Conservation (phyloP, 371 early-diverging fungal species). For the Fennellomyces sp. region DNA sequence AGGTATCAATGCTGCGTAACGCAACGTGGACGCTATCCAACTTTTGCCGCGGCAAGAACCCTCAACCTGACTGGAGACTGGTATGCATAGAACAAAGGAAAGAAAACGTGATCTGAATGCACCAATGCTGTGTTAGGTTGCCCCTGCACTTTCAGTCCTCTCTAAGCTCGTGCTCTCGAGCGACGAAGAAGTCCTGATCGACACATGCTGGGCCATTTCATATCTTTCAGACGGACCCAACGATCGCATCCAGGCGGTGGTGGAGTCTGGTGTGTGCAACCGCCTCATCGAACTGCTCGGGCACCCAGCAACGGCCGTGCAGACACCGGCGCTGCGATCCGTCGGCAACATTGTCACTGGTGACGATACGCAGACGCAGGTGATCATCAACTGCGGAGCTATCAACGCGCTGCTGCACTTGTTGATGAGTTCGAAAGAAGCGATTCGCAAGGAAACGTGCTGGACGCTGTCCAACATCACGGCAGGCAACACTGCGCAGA, state of each 20-base stretch:
- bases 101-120: background rate
- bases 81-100: constrained; percentile 44
- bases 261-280: constrained; percentile 93
- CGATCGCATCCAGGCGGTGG: constrained; percentile 96
- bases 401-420: constrained; percentile 83
- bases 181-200: constrained; percentile 97
- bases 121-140: constrained; percentile 55
- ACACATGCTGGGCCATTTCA: constrained; percentile 99
- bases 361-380: constrained; percentile 97
- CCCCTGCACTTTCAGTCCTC: constrained; percentile 86
- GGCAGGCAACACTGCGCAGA: constrained; percentile 98
- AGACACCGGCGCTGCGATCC: constrained; percentile 97
- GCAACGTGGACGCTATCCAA: constrained; percentile 99
- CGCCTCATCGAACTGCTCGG: constrained; percentile 92
- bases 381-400: constrained; percentile 90
- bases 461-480: constrained; percentile 99
- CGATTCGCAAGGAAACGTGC: constrained; percentile 99
- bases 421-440: constrained; percentile 87
- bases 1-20: constrained; percentile 95
- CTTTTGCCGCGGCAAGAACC: constrained; percentile 98
- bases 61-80: constrained; percentile 90
- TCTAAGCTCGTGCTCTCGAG: constrained; percentile 86
- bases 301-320: constrained; percentile 86
- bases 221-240: constrained; percentile 97
- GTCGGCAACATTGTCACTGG: constrained; percentile 99